Base-by-base conservation (phyloP, 1,284 basidiomycete species). In the Schizopora paradoxa region DNA sequence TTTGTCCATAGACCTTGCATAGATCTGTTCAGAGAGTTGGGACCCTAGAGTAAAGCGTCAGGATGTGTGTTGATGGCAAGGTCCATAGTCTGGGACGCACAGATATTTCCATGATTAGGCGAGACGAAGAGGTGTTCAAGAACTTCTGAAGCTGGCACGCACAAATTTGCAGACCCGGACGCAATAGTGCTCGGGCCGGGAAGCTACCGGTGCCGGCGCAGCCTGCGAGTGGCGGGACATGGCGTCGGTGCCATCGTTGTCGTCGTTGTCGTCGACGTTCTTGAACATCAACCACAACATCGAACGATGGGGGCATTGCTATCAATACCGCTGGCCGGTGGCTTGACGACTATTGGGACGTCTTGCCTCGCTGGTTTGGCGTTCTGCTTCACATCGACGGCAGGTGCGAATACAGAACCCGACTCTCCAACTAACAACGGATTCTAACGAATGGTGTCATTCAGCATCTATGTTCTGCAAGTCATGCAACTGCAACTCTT, bases 401-500 rank as follows among this genome's bases (percentile, higher is more conserved):
- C 90, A 58, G 87, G 86, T 81, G 47, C 49, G 66, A 21, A 29
- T 59, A 6, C 23, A n/a, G 22, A 48, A 45, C 45, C 33, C 22
- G 62, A 64, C 25, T 21, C 13, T 35, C 42, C 28, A n/a, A 22
- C 32, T 31, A 28, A 16, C 26, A 6, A 16, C 6, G 13, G 3
- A 26, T 13, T 4, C 33, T 40, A 33, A 28, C 42, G 33, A 52
- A 31, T 29, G 18, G 32, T 34, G 18, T 6, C 58, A 60, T 48
- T 61, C 68, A 79, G 93, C 94, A 7, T 93, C 91, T 28, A 95
- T 97, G 72, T 91, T 99, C 69, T 96, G 86, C 79, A 96, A 96
- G 73, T 94, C 91, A 47, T 99, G 95, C 68, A 98, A 98, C 65
- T 99, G 95, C 70, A 97, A 98, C 62, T 96, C 92, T 7, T 96